A percentile compares a stretch with the other conserved stretches of the same genome.
Evolutionary conservation across 192 early-diverging fungal species (phyloP).

Genomic region (Backusella luteola): DNA sequence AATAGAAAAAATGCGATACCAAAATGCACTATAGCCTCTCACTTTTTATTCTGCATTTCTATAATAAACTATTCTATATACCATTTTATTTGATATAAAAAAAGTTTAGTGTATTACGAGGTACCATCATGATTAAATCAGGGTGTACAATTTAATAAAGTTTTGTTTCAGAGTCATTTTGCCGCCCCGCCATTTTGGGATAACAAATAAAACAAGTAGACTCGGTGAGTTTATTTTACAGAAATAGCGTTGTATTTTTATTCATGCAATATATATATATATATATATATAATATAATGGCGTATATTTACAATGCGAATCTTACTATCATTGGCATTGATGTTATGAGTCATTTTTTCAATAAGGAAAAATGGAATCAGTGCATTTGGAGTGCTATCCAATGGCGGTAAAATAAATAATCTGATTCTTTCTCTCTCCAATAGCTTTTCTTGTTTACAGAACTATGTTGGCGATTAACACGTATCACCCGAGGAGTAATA

Average conservation of each 20-base stretch:
- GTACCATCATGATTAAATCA: too few species aligned
- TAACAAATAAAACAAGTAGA: constrained; percentile 4
- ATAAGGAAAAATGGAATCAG: background rate
- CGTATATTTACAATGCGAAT: background rate
- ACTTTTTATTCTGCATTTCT: background rate
- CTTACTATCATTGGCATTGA: background rate
- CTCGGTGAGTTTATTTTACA: constrained; percentile 11
- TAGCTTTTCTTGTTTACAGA: background rate
- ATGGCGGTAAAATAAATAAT: background rate
- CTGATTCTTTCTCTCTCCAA: background rate
- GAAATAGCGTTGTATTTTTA: background rate
- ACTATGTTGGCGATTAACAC: background rate
- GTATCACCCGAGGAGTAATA: constrained; percentile 7
- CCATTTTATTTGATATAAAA: too few species aligned
- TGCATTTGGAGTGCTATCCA: background rate
- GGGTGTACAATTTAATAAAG: background rate
- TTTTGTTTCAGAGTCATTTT: background rate
- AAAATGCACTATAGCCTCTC: background rate
- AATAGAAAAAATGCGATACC: background rate
- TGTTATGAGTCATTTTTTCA: background rate
- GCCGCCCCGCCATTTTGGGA: background rate
- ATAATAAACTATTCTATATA: background rate
- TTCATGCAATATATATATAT: too few species aligned
- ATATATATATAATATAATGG: too few species aligned
- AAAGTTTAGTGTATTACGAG: too few species aligned